Conservation (phyloP, 2,329 filamentous ascomycete genomes). For the Ascochyta clinopodiicola region DNA sequence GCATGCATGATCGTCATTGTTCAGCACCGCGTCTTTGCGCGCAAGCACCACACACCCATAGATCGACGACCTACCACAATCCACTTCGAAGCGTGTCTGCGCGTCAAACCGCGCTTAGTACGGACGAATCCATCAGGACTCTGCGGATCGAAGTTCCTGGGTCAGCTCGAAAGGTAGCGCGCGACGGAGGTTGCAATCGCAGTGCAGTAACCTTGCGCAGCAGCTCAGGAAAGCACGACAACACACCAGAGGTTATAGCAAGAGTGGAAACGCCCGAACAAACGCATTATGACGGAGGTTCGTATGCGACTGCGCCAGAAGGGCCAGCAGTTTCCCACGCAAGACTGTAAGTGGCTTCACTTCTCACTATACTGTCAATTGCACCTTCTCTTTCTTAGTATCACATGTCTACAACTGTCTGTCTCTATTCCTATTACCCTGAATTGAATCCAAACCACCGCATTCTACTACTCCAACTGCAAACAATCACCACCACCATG, state of each 20-base stretch:
- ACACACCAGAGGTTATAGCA: not conserved
- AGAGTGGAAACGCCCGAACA: not conserved
- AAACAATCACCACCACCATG: conserved; percentile 1
- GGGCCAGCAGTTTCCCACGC: conserved; percentile 54
- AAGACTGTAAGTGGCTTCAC: conserved; percentile 46
- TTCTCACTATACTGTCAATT: not conserved
- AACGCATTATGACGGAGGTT: conserved; percentile 54
- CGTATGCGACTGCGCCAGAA: conserved; percentile 57
- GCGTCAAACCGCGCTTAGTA: not conserved
- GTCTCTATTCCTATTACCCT: not conserved
- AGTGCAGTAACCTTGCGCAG: not conserved
- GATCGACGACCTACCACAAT: not conserved
- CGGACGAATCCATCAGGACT: too few species aligned
- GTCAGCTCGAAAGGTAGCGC: not conserved
- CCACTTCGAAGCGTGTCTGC: not conserved
- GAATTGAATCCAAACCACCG: not conserved
- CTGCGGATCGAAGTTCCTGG: not conserved
- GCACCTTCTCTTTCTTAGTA: not conserved
- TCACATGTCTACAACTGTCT: not conserved
- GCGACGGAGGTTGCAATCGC: not conserved
- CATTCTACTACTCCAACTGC: not conserved
- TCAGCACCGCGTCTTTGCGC: not conserved
- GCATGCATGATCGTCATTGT: conserved; percentile 20
- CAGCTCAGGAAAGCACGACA: not conserved
- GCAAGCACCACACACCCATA: conserved; percentile 4